Base-by-base conservation (phyloP, 208 protist genomes). In the Acanthamoeba sp. region DNA sequence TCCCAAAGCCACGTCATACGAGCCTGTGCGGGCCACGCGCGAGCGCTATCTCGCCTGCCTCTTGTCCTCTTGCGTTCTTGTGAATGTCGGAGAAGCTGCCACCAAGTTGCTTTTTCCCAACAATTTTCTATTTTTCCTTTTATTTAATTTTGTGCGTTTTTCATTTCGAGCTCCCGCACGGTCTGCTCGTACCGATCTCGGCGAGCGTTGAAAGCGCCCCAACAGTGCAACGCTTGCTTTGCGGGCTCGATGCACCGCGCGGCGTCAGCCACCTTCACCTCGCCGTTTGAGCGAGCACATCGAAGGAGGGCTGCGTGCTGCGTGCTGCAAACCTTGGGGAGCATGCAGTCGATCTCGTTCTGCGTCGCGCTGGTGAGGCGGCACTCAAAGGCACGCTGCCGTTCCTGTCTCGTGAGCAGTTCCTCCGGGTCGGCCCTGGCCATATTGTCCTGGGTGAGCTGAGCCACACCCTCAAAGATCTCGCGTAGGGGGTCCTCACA, bases 171-270 rank as follows among this genome's bases (percentile, higher is more conserved):
- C 55, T 14, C 22, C 7, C 22, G n/a, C 22, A 62, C 1, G 55
- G 78, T 29, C 18, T 52, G n/a, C 42, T 87, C 48, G 45, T 59
- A 24, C 42, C 29, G n/a, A 5, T 4, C 45, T 10, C 78, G 78
- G 2, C 78, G 78, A 27, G 6, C 27, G 78, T 87, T 87, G 78
- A 87, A 87, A 3, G 78, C 78, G 42, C 78, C 78, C 78, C 78
- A 87, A 24, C 78, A 87, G 9, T 59, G 78, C 45, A 87, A n/a
- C n/a, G 78, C 78, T 32, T 87, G 78, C 78, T 87, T 87, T 87
- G 78, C 42, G 45, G 38, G 78, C 2, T 50, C 45, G 18, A 59
- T 52, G 78, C 78, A 87, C 36, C 45, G 24, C 27, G 18, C 78
- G 22, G 22, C 42, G 9, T 87, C 40, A 7, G 22, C 45, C 1